Percentiles rank a stretch among this genome's conserved stretches.
phyloP scores from a whole-genome alignment of 352 stramenopile genomes.

The Phytophthora vignae region DNA sequence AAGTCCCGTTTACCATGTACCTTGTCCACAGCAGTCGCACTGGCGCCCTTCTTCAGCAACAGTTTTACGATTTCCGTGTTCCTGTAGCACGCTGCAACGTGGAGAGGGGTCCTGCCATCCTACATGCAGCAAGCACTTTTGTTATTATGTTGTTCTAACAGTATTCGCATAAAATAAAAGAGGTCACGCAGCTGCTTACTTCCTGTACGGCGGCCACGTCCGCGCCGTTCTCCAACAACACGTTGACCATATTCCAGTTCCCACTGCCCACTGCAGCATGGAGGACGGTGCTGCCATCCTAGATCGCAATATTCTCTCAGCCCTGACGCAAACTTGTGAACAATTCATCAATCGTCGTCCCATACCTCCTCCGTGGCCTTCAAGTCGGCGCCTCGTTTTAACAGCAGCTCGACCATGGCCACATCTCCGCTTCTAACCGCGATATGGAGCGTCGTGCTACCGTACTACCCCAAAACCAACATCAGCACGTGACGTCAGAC shows the following conservation, averaged over 20 bases:
- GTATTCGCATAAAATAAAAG: no score
- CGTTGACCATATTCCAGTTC: no score
- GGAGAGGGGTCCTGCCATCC: constrained; percentile 2
- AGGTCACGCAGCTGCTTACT: no score
- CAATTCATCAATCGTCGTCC: no score
- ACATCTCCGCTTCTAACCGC: constrained; percentile 65
- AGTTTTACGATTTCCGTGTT: constrained; percentile 2
- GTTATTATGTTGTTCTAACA: no score
- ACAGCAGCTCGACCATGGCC: constrained; percentile 66
- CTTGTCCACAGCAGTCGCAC: constrained; percentile 10
- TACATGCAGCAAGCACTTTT: not conserved
- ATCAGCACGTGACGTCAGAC: not conserved
- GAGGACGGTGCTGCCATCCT: no score
- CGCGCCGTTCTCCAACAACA: constrained; percentile 45
- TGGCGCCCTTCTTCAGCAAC: not conserved
- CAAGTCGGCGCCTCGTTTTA: no score
- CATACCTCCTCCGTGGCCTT: no score
- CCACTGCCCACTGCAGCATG: no score
- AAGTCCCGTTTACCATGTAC: not conserved
- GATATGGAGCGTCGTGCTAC: constrained; percentile 76
- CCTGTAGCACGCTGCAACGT: constrained; percentile 3
- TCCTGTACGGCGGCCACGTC: no score
- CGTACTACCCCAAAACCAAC: constrained; percentile 43
- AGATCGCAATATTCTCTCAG: no score
- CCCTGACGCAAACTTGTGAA: no score